Base-by-base conservation (phyloP, 2,329 filamentous ascomycete species). In the Colletotrichum tropicicola region DNA sequence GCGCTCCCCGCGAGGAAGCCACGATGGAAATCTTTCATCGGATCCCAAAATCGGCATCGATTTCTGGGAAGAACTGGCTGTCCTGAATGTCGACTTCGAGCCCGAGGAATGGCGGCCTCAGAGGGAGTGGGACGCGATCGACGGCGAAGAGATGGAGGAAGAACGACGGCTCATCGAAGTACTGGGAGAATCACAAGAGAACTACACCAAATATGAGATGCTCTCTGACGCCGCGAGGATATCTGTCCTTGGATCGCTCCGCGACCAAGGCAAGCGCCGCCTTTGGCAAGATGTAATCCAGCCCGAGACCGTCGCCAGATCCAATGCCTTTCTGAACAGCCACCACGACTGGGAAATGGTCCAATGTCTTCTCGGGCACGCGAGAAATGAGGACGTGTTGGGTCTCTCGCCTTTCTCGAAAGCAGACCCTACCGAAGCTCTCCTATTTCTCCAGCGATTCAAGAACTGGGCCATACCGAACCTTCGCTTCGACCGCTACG, bases 401-500 rank as follows among this genome's bases (percentile, higher is more conserved):
- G 37, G 37, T 4, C 6, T 5, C n/a, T 55, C 35, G 1, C 37
- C 37, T 4, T 55, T 44, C 25, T 55, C 37, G 0, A 21, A 44
- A n/a, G 52, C 6, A 0, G 13, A 30, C 1, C 17, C 52, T 17
- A 43, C 25, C 0, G 52, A 44, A 32, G 35, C 2, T 4, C 23
- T 55, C 7, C 52, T n/a, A 15, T 23, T 55, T 21, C 3, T 44
- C 2, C 25, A 44, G 28, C 8, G 17, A 0, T 44, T 55, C 0
- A 3, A 10, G 8, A 43, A 12, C 13, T 55, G 52, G 37, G 25
- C 37, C 4, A 15, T 25, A 2, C 52, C 52, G 0, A 55, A 55
- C 19, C 13, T 55, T 3, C 37, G 39, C 9, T 55, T 55, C 52
- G 52, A 55, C 9, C 13, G 17, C 17, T 44, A 55, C 37, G 39